Conservation (phyloP, 1,284 basidiomycete species). For the Ganoderma leucocontextum region DNA sequence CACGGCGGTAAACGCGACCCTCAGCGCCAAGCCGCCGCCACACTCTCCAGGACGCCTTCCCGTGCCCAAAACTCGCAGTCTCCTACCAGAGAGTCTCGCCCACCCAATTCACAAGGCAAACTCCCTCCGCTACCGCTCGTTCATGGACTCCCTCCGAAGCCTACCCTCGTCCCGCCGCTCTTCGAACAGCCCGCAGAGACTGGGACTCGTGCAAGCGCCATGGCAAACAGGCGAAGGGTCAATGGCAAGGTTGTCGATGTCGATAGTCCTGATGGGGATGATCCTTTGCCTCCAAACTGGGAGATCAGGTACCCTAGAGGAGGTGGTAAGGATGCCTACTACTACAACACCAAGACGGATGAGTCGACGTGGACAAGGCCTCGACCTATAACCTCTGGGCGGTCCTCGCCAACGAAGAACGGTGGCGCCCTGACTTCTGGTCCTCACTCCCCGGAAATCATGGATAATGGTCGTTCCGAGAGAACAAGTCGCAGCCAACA, state of each 20-base stretch:
- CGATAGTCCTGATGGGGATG: slow-evolving; percentile 30
- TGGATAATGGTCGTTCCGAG: slow-evolving; percentile 21
- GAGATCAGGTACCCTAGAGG: slow-evolving; percentile 62
- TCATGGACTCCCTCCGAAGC: slow-evolving; percentile 80
- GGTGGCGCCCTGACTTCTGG: slow-evolving; percentile 25
- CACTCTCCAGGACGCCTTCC: slow-evolving; percentile 30
- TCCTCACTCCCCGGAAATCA: slow-evolving; percentile 28
- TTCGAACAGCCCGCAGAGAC: slow-evolving; percentile 66
- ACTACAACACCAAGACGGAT: slow-evolving; percentile 65
- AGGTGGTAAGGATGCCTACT: slow-evolving; percentile 54
- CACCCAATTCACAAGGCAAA: slow-evolving; percentile 45
- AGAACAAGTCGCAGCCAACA: slow-evolving; percentile 25
- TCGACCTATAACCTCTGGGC: slow-evolving; percentile 28
- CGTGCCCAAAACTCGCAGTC: slow-evolving; percentile 39
- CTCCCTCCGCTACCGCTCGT: slow-evolving; percentile 43
- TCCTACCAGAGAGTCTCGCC: slow-evolving; percentile 37
- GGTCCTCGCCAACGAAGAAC: slow-evolving; percentile 38
- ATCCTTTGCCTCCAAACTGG: slow-evolving; percentile 66
- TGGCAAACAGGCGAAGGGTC: slow-evolving; percentile 45
- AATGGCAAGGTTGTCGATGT: slow-evolving; percentile 31
- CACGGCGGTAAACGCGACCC: slow-evolving; percentile 32
- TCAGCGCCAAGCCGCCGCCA: slow-evolving; percentile 34
- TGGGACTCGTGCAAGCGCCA: slow-evolving; percentile 46
- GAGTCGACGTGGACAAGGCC: slow-evolving; percentile 70
- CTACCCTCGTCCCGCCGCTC: slow-evolving; percentile 60